Percentiles rank a stretch among this genome's conserved stretches.
These are phyloP conservation scores for Lathyrus sativus DNA, from an alignment of 306 rosid genomes.

Conservation along the genomic window DNA sequence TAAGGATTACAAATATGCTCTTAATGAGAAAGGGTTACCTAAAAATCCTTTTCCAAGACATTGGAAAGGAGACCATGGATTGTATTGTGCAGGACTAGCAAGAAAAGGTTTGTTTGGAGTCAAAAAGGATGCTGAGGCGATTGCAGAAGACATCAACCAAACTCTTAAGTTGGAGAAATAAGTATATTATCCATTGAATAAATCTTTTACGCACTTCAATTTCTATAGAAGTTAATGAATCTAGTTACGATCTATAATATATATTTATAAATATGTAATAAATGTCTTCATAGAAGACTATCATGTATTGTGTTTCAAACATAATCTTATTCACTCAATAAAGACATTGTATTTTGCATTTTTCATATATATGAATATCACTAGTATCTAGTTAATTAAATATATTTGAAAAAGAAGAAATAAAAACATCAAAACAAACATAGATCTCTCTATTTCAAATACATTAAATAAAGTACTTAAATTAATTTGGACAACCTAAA, in stretches of 20 bases:
- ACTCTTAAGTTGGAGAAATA: neutral
- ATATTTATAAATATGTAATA: too few species aligned
- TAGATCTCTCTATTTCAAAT: too few species aligned
- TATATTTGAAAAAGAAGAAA: too few species aligned
- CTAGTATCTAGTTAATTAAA: too few species aligned
- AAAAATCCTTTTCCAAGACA: slow-evolving; percentile 47
- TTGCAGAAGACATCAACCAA: slow-evolving; percentile 46
- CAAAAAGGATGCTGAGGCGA: slow-evolving; percentile 48
- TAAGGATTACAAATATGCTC: slow-evolving; percentile 47
- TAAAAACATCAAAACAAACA: too few species aligned
- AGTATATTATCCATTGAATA: neutral
- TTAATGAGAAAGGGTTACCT: slow-evolving; percentile 56
- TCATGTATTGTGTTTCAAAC: too few species aligned
- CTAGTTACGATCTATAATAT: neutral
- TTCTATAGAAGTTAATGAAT: neutral
- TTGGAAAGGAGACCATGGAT: slow-evolving; percentile 61
- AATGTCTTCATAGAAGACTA: too few species aligned
- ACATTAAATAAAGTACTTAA: too few species aligned
- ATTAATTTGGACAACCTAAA: too few species aligned
- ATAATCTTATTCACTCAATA: neutral
- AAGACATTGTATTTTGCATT: neutral
- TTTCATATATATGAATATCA: too few species aligned
- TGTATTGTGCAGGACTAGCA: slow-evolving; percentile 62
- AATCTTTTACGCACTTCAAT: neutral
- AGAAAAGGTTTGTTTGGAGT: slow-evolving; percentile 57